Evolutionary conservation across 768 basidiomycete genomes (phyloP).

Genomic region (Pisolithus orientalis): DNA sequence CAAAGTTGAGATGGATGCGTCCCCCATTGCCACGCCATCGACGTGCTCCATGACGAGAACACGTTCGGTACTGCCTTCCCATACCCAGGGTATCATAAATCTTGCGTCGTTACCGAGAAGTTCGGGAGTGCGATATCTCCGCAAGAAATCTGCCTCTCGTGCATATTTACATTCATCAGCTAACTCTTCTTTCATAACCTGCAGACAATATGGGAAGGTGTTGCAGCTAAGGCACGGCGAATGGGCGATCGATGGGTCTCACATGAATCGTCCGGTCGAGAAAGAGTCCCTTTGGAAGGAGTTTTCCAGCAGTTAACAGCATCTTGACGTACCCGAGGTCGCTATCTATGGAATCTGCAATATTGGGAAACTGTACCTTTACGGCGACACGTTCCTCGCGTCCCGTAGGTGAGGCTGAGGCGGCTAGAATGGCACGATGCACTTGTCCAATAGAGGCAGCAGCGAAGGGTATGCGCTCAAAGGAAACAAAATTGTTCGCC

Average conservation of each 20-base stretch:
- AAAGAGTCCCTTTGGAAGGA: slow-evolving; percentile 87
- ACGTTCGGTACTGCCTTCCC: slow-evolving; percentile 71
- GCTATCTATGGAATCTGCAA: slow-evolving; percentile 77
- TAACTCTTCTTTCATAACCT: slow-evolving; percentile 87
- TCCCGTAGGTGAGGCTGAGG: slow-evolving; percentile 48
- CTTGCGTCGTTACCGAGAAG: slow-evolving; percentile 51
- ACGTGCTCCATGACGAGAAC: slow-evolving; percentile 91
- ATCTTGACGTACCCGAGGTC: slow-evolving; percentile 84
- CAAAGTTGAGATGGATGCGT: slow-evolving; percentile 45
- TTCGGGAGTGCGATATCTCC: slow-evolving; percentile 46
- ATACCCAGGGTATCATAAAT: slow-evolving; percentile 84
- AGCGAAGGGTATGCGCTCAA: slow-evolving; percentile 85
- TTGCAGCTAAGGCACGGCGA: neutral
- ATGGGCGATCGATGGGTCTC: slow-evolving; percentile 1
- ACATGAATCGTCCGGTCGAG: slow-evolving; percentile 82
- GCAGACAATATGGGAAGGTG: neutral
- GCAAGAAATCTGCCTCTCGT: slow-evolving; percentile 72
- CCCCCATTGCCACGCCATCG: slow-evolving; percentile 75
- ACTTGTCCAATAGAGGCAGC: slow-evolving; percentile 98
- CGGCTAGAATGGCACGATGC: slow-evolving; percentile 63
- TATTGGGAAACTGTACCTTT: slow-evolving; percentile 95
- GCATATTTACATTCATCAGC: slow-evolving; percentile 89
- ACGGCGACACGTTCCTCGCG: slow-evolving; percentile 58
- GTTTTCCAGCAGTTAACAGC: slow-evolving; percentile 69
- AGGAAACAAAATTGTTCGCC: slow-evolving; percentile 61